These are phyloP conservation scores for Eragrostis tef DNA, from an alignment of 202 grass and related monocot genomes.

Conservation along the genomic window DNA sequence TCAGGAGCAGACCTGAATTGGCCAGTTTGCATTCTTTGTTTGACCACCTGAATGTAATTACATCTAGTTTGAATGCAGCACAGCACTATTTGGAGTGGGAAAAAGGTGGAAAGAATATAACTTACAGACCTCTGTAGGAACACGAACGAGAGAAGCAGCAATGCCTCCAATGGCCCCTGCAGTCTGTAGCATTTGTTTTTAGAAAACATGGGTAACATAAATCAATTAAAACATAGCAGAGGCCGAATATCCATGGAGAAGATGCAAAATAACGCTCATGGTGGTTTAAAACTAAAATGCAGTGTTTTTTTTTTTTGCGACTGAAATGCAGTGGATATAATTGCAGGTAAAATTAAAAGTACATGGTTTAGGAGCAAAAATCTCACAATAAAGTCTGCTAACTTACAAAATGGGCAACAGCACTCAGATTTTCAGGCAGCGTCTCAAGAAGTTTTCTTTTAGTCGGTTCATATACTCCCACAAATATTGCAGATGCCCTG, in stretches of 20 bases:
- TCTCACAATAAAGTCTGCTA: slow-evolving; percentile 7
- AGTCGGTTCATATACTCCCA: slow-evolving; percentile 88
- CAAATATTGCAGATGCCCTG: slow-evolving; percentile 96
- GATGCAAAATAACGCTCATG: not conserved
- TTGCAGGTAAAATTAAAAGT: slow-evolving; percentile 19
- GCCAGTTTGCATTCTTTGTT: slow-evolving; percentile 93
- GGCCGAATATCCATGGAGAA: slow-evolving; percentile 12
- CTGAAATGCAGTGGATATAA: too few species aligned
- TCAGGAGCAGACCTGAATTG: slow-evolving; percentile 75
- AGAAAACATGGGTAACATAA: slow-evolving; percentile 32
- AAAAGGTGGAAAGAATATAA: slow-evolving; percentile 6
- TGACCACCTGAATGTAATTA: slow-evolving; percentile 74
- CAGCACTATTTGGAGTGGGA: not conserved
- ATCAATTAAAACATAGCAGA: slow-evolving; percentile 28
- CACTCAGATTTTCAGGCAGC: slow-evolving; percentile 88
- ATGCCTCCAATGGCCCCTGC: slow-evolving; percentile 88
- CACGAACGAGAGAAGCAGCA: slow-evolving; percentile 85
- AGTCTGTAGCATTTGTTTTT: slow-evolving; percentile 59
- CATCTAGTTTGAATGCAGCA: slow-evolving; percentile 15
- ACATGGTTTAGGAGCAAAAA: not conserved
- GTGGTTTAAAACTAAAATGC: not conserved
- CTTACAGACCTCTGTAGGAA: slow-evolving; percentile 83
- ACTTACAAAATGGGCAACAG: slow-evolving; percentile 96
- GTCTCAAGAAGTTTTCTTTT: slow-evolving; percentile 75
- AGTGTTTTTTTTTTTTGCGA: too few species aligned